Evolutionary conservation across 2,329 filamentous ascomycete genomes (phyloP).

Genomic region (Ophiocordyceps polyrhachis-furcata): DNA sequence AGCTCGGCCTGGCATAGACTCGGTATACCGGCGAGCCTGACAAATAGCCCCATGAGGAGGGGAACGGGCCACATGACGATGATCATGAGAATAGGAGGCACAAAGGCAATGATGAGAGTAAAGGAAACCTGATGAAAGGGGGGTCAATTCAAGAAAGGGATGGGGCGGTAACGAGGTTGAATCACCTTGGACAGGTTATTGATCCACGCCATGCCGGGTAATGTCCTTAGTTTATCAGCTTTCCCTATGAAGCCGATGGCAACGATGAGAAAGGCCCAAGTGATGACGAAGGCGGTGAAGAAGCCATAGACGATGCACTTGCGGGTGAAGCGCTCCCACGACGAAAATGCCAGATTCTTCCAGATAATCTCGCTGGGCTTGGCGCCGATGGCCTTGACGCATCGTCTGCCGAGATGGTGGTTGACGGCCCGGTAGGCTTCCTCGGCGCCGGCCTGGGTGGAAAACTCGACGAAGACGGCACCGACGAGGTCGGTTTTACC

Average conservation of each 20-base stretch:
- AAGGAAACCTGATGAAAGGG: not conserved
- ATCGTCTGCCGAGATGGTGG: constrained; percentile 65
- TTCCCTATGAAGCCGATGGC: constrained; percentile 76
- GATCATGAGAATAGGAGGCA: constrained; percentile 67
- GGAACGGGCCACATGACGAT: constrained; percentile 72
- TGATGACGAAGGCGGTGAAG: constrained; percentile 58
- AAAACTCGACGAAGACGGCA: constrained; percentile 87
- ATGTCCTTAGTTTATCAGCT: constrained; percentile 46
- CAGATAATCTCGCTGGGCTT: constrained; percentile 71
- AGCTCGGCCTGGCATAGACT: constrained; percentile 67
- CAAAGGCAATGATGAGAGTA: constrained; percentile 47
- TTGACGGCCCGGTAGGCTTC: constrained; percentile 65
- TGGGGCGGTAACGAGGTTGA: not conserved
- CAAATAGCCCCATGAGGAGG: constrained; percentile 43
- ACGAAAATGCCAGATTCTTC: constrained; percentile 49
- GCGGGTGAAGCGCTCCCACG: constrained; percentile 61
- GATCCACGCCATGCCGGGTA: constrained; percentile 60
- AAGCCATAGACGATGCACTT: constrained; percentile 44
- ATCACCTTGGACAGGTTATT: constrained; percentile 40
- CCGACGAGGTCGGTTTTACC: constrained; percentile 46
- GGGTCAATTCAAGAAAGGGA: too few relatives aligned
- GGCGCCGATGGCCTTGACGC: constrained; percentile 67
- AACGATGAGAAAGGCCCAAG: constrained; percentile 64
- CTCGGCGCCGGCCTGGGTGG: constrained; percentile 66
- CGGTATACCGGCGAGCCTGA: constrained; percentile 61